Conservation (phyloP, 306 rosid genomes). For the Adenanthera pavonina region DNA sequence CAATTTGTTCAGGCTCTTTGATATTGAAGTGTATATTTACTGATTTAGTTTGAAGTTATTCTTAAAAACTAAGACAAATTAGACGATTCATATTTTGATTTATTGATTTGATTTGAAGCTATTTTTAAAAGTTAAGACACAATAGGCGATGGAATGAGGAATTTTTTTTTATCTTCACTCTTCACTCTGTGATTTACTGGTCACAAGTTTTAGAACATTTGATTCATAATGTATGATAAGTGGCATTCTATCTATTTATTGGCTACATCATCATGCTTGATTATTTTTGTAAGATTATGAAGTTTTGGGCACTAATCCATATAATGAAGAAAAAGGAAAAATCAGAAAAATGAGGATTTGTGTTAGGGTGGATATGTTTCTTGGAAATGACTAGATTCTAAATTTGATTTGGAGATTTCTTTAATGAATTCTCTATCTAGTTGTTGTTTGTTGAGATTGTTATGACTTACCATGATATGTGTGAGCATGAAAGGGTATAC, state of each 20-base stretch:
- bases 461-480: not conserved
- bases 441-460: not conserved
- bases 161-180: not conserved
- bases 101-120: not conserved
- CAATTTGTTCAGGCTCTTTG: too few species aligned
- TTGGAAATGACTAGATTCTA: slow-evolving; percentile 7
- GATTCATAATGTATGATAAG: not conserved
- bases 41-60: too few species aligned
- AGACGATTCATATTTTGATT: too few species aligned
- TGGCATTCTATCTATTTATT: not conserved
- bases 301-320: not conserved
- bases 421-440: not conserved
- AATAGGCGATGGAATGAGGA: not conserved
- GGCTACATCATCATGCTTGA: not conserved
- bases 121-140: not conserved
- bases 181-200: slow-evolving; percentile 10
- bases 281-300: not conserved
- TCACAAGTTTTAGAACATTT: not conserved
- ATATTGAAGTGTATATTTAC: too few species aligned
- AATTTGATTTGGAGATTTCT: not conserved
- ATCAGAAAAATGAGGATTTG: not conserved
- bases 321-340: not conserved
- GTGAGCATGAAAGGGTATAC: not conserved
- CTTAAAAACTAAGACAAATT: too few species aligned
- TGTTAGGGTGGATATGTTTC: slow-evolving; percentile 8